A percentile compares a stretch with the other conserved stretches of the same genome.
These are phyloP conservation scores for Trametes gibbosa DNA, from an alignment of 768 basidiomycete species.

Conservation along the genomic window DNA sequence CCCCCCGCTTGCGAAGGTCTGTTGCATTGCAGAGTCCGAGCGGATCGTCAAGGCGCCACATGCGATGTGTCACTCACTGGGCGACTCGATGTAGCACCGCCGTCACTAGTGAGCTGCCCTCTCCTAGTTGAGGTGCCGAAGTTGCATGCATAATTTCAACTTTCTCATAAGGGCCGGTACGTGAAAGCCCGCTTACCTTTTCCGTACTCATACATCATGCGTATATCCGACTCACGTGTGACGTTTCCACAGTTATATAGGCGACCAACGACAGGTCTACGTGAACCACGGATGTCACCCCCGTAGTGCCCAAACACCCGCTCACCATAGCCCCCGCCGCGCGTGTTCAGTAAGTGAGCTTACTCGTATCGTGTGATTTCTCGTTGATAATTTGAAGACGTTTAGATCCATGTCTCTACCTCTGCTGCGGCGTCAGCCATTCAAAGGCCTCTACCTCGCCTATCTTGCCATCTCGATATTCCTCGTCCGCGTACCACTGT, in stretches of 20 bases:
- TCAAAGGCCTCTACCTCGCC: constrained; percentile 16
- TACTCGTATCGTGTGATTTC: neutral
- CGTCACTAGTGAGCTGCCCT: too few species aligned
- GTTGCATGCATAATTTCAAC: too few species aligned
- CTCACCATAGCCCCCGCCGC: neutral
- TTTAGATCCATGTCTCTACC: neutral
- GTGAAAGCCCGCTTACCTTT: neutral
- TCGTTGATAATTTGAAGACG: too few species aligned
- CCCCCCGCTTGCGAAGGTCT: too few species aligned
- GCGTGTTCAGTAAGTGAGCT: neutral
- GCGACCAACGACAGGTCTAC: neutral
- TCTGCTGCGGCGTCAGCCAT: constrained; percentile 10
- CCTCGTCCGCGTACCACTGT: constrained; percentile 11
- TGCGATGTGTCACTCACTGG: neutral
- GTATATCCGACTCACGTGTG: neutral
- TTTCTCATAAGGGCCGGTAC: too few species aligned
- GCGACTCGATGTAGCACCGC: too few species aligned
- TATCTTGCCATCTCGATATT: constrained; percentile 2
- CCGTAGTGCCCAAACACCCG: neutral
- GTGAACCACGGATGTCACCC: neutral
- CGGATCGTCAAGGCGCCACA: neutral
- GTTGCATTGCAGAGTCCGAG: too few species aligned
- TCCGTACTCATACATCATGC: neutral
- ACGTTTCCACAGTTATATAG: neutral
- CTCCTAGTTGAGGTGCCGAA: too few species aligned